A percentile compares a stretch with the other conserved stretches of the same genome.
Evolutionary conservation across 2,329 filamentous ascomycete genomes (phyloP).

Genomic region (Epichloe hybrida): DNA sequence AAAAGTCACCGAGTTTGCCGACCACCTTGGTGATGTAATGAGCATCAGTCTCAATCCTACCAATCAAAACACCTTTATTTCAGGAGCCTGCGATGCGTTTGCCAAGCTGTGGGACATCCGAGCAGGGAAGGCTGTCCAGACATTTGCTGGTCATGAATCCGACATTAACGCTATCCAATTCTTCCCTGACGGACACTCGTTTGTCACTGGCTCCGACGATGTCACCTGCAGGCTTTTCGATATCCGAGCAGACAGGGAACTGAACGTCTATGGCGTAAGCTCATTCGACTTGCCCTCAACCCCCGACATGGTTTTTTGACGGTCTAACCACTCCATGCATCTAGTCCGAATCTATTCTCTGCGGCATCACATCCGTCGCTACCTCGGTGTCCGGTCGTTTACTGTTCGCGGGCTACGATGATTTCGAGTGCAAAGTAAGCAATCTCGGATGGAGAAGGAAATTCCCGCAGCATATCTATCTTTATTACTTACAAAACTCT

Average conservation of each 20-base stretch:
- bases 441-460: not conserved
- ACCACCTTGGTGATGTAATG: slow-evolving; percentile 98
- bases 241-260: slow-evolving; percentile 80
- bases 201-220: slow-evolving; percentile 95
- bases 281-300: not conserved
- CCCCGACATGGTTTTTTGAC: too few species aligned
- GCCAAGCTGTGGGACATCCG: slow-evolving; percentile 98
- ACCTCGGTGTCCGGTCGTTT: slow-evolving; percentile 93
- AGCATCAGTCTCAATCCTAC: slow-evolving; percentile 99
- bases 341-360: slow-evolving; percentile 92
- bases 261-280: slow-evolving; percentile 56
- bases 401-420: slow-evolving; percentile 93
- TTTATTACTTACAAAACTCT: slow-evolving; percentile 5
- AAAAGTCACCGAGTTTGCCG: slow-evolving; percentile 94
- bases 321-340: slow-evolving; percentile 9
- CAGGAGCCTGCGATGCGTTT: slow-evolving; percentile 96
- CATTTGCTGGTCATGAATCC: slow-evolving; percentile 94
- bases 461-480: not conserved
- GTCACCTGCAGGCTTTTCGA: slow-evolving; percentile 96
- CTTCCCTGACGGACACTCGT: slow-evolving; percentile 97
- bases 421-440: slow-evolving; percentile 96
- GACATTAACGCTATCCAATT: slow-evolving; percentile 99
- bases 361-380: slow-evolving; percentile 94
- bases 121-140: slow-evolving; percentile 95
- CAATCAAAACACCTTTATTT: slow-evolving; percentile 98